A percentile compares a stretch with the other conserved stretches of the same genome.
These are phyloP conservation scores for Orobanche coerulescens DNA, from an alignment of 257 asterid species.

Conservation along the genomic window DNA sequence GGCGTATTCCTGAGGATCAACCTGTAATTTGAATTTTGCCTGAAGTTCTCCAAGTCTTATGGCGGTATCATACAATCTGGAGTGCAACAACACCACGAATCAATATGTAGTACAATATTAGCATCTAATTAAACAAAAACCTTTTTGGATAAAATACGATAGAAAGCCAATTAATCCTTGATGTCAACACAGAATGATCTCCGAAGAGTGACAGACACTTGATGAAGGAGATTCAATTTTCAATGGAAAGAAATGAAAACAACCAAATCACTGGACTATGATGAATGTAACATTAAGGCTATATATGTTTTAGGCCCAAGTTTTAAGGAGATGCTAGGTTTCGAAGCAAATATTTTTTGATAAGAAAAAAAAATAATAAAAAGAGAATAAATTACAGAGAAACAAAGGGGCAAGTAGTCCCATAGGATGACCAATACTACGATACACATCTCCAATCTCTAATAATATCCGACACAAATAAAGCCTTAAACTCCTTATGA, in stretches of 20 bases:
- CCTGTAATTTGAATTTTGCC: slow-evolving; percentile 55
- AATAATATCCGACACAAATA: not conserved
- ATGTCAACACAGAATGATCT: too few relatives aligned
- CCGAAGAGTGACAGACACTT: slow-evolving; percentile 10
- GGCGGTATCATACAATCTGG: slow-evolving; percentile 76
- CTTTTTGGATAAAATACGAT: not conserved
- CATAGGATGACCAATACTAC: not conserved
- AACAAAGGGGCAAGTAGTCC: not conserved
- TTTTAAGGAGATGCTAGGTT: not conserved
- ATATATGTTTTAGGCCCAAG: not conserved
- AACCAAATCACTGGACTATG: too few relatives aligned
- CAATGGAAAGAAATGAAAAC: too few relatives aligned
- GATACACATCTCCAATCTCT: not conserved
- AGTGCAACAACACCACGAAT: slow-evolving; percentile 20
- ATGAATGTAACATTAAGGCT: too few relatives aligned
- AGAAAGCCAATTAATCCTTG: not conserved
- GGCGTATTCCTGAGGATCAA: slow-evolving; percentile 85
- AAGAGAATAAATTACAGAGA: not conserved
- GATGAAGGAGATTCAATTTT: not conserved
- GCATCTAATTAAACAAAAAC: not conserved
- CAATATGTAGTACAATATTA: slow-evolving; percentile 11
- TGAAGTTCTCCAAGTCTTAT: slow-evolving; percentile 85
- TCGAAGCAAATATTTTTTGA: not conserved
- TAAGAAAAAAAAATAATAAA: not conserved
- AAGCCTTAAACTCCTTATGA: not conserved